Evolutionary conservation across 2,329 filamentous ascomycete genomes (phyloP).

Genomic region (Fusarium xylarioides): DNA sequence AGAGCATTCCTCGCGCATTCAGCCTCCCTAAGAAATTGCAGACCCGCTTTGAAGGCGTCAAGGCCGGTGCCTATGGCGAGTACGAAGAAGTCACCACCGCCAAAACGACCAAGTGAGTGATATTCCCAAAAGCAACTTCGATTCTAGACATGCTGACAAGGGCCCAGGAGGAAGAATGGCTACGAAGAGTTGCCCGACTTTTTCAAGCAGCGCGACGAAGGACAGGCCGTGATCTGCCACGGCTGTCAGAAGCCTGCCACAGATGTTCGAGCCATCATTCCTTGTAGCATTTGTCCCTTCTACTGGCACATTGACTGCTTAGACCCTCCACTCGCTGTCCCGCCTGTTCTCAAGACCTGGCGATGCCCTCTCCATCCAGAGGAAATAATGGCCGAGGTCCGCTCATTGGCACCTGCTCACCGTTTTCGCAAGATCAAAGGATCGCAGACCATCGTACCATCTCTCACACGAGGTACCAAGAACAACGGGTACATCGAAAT

Average conservation of each 20-base stretch:
- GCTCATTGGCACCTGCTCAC: conserved; percentile 68
- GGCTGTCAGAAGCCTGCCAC: conserved; percentile 74
- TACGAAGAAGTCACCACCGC: conserved; percentile 74
- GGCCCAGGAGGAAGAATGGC: conserved; percentile 59
- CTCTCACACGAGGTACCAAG: conserved; percentile 68
- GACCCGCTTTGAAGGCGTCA: conserved; percentile 81
- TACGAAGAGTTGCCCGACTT: conserved; percentile 73
- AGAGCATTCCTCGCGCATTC: conserved; percentile 77
- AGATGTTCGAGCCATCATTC: conserved; percentile 74
- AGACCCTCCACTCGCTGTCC: conserved; percentile 81
- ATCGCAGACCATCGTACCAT: conserved; percentile 60
- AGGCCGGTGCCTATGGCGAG: conserved; percentile 78
- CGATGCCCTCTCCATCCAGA: conserved; percentile 89
- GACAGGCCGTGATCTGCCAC: conserved; percentile 80
- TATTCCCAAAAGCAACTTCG: neutral
- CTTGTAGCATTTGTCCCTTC: conserved; percentile 83
- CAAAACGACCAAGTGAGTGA: conserved; percentile 71
- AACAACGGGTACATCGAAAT: conserved; percentile 80
- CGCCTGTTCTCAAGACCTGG: conserved; percentile 82
- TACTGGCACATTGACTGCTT: conserved; percentile 95
- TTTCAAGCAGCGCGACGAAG: conserved; percentile 77
- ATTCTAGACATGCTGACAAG: conserved; percentile 3
- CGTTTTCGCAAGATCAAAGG: conserved; percentile 69
- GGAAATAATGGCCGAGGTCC: conserved; percentile 71
- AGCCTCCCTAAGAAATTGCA: conserved; percentile 75